Conservation (phyloP, 2,329 filamentous ascomycete species). For the Aureobasidium pullulans region DNA sequence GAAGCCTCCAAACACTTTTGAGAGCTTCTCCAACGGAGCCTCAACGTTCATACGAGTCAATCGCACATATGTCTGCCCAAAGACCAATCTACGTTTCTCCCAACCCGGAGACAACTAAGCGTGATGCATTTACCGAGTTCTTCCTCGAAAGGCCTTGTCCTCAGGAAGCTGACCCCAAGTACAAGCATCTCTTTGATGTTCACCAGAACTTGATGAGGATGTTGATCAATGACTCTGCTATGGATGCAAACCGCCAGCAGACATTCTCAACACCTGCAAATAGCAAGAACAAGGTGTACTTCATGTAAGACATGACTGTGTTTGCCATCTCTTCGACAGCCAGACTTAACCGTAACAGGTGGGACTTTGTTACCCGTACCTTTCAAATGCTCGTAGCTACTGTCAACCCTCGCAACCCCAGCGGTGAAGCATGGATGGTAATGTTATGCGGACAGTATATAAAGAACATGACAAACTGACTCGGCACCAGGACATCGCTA, state of each 20-base stretch:
- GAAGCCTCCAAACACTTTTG: background rate
- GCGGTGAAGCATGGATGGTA: slow-evolving; percentile 3
- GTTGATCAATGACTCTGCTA: slow-evolving; percentile 27
- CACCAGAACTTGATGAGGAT: slow-evolving; percentile 21
- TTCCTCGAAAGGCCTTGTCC: slow-evolving; percentile 18
- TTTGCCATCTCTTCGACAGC: background rate
- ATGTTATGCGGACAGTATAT: background rate
- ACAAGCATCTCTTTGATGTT: slow-evolving; percentile 17
- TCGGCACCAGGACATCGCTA: background rate
- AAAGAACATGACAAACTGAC: background rate
- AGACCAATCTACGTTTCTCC: background rate
- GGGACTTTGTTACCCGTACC: slow-evolving; percentile 27
- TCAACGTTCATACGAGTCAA: slow-evolving; percentile 1
- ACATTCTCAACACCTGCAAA: slow-evolving; percentile 29
- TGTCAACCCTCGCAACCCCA: background rate
- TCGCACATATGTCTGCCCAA: background rate
- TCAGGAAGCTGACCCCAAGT: slow-evolving; percentile 18
- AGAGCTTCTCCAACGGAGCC: background rate
- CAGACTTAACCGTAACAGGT: slow-evolving; percentile 19
- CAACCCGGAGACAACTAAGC: slow-evolving; percentile 23
- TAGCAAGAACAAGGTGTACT: slow-evolving; percentile 31
- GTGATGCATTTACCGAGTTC: slow-evolving; percentile 22
- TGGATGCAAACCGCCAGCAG: slow-evolving; percentile 28
- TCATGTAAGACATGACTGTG: background rate
- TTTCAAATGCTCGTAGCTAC: slow-evolving; percentile 1